Evolutionary conservation across 129 eudicot genomes (phyloP).

Genomic region (Ambrosia artemisiifolia): DNA sequence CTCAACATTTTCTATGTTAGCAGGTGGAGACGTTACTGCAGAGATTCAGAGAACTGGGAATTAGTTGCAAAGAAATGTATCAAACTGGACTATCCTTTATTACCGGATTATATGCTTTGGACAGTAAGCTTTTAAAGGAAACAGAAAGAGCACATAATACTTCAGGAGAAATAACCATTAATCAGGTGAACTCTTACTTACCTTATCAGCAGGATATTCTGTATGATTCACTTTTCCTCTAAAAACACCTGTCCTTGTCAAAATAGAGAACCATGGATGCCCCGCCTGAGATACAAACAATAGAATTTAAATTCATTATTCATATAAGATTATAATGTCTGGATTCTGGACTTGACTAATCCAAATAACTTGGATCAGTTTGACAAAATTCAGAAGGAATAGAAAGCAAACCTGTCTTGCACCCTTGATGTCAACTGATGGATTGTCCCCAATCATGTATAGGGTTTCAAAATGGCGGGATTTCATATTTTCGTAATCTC

Average conservation of each 20-base stretch:
- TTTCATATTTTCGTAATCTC: slow-evolving; percentile 10
- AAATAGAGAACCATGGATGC: slow-evolving; percentile 79
- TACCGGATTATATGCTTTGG: not conserved
- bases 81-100: too few relatives aligned
- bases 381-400: not conserved
- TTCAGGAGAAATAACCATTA: not conserved
- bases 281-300: slow-evolving; percentile 58
- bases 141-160: not conserved
- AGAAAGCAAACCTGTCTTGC: slow-evolving; percentile 62
- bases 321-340: not conserved
- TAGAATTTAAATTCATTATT: not conserved
- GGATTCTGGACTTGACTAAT: not conserved
- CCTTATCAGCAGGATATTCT: slow-evolving; percentile 68
- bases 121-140: not conserved
- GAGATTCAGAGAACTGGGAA: too few relatives aligned
- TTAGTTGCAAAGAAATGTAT: too few relatives aligned
- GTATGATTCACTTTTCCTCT: slow-evolving; percentile 60
- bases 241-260: slow-evolving; percentile 84
- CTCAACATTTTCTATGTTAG: not conserved
- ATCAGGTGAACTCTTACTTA: slow-evolving; percentile 22
- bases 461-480: slow-evolving; percentile 44
- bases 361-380: slow-evolving; percentile 9
- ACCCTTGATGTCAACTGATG: slow-evolving; percentile 83
- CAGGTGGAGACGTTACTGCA: not conserved
- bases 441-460: slow-evolving; percentile 93